Conservation (phyloP, 164 flowering plant species). For the Taxillus chinensis region DNA sequence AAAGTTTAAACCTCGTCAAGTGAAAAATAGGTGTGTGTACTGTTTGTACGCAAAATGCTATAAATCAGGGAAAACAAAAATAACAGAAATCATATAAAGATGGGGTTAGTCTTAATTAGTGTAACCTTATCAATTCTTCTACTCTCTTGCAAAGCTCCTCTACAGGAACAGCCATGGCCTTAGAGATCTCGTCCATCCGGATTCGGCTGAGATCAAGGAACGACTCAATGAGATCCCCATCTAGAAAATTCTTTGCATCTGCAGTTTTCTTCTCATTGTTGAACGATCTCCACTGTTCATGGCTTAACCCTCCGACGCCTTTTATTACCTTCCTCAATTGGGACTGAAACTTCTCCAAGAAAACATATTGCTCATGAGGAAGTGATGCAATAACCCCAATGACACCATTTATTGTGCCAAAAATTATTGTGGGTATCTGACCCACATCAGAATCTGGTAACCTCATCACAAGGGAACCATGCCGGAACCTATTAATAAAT, state of each 20-base stretch:
- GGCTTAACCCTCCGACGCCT: constrained; percentile 93
- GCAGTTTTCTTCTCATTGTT: constrained; percentile 81
- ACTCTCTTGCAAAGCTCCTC: constrained; percentile 97
- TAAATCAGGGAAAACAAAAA: too few species aligned
- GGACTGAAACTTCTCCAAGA: constrained; percentile 77
- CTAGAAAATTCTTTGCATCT: constrained; percentile 76
- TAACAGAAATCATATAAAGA: background rate
- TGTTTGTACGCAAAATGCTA: too few species aligned
- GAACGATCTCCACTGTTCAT: constrained; percentile 94
- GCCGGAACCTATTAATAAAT: constrained; percentile 76
- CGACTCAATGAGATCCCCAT: constrained; percentile 91
- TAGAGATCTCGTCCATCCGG: constrained; percentile 84
- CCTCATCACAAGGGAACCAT: constrained; percentile 96
- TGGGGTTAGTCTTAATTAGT: constrained; percentile 22
- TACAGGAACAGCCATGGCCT: constrained; percentile 50
- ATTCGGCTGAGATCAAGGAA: constrained; percentile 83
- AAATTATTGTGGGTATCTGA: constrained; percentile 83
- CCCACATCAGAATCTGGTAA: constrained; percentile 92
- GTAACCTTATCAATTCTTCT: constrained; percentile 87
- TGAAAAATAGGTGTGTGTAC: too few species aligned
- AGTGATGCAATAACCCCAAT: constrained; percentile 92
- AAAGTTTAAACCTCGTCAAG: too few species aligned
- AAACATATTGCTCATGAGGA: constrained; percentile 68
- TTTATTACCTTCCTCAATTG: constrained; percentile 78
- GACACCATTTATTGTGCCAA: constrained; percentile 84